Conservation (phyloP, 768 basidiomycete genomes). For the Nevesoporus exiguus region DNA sequence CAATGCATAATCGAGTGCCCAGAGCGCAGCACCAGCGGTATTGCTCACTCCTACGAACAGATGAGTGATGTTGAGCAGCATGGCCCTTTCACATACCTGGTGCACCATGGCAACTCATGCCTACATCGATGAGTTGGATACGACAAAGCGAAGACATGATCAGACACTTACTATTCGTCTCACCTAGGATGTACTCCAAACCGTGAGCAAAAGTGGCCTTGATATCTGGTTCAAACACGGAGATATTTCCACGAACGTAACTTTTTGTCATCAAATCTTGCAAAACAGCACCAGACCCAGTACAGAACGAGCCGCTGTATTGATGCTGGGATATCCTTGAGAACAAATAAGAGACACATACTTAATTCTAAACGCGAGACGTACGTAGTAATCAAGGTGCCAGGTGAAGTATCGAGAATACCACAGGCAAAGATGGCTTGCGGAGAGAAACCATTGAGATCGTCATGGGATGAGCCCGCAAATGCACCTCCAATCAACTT, state of each 20-base stretch:
- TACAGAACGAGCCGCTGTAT: constrained; percentile 60
- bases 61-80: background rate
- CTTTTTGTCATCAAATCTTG: constrained; percentile 66
- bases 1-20: constrained; percentile 64
- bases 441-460: constrained; percentile 51
- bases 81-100: constrained; percentile 14
- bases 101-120: constrained; percentile 39
- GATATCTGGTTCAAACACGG: constrained; percentile 51
- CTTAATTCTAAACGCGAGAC: constrained; percentile 13
- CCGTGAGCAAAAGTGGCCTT: constrained; percentile 42
- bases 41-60: constrained; percentile 53
- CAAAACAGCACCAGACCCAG: constrained; percentile 49
- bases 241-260: constrained; percentile 54
- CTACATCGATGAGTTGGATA: constrained; percentile 7
- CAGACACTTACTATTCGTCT: constrained; percentile 51
- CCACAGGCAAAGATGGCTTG: constrained; percentile 53
- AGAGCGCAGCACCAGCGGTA: constrained; percentile 66
- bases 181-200: constrained; percentile 59
- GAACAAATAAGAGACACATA: background rate
- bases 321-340: constrained; percentile 40
- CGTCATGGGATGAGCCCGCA: constrained; percentile 45
- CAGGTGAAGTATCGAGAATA: constrained; percentile 46
- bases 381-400: constrained; percentile 51
- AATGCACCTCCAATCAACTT: constrained; percentile 51
- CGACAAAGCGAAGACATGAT: constrained; percentile 15